These are phyloP conservation scores for Bombardia bombarda DNA, from an alignment of 495 filamentous ascomycete genomes.

Conservation along the genomic window DNA sequence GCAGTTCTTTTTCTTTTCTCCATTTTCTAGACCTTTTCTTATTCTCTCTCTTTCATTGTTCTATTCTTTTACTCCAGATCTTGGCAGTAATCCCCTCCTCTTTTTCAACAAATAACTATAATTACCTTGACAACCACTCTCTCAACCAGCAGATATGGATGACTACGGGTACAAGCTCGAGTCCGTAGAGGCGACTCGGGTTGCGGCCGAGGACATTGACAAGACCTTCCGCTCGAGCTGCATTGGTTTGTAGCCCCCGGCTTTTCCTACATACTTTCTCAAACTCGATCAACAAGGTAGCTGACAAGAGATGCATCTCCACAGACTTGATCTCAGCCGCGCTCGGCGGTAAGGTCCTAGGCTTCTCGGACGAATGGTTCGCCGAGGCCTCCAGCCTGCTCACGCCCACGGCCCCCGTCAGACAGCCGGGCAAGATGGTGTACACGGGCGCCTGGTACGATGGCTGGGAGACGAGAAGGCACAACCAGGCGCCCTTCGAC, in stretches of 20 bases:
- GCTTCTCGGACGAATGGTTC: constrained; percentile 84
- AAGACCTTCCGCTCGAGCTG: constrained; percentile 58
- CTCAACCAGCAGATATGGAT: constrained; percentile 11
- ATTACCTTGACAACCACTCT: background rate
- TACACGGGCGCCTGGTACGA: constrained; percentile 90
- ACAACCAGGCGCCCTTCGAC: constrained; percentile 73
- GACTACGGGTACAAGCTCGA: constrained; percentile 39
- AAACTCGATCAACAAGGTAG: background rate
- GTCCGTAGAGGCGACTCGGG: constrained; percentile 34
- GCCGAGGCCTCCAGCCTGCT: constrained; percentile 74
- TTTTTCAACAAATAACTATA: background rate
- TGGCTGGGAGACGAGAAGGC: constrained; percentile 87
- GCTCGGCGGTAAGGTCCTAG: constrained; percentile 66
- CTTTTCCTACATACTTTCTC: background rate
- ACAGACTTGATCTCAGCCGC: constrained; percentile 68
- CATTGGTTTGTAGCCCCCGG: constrained; percentile 47
- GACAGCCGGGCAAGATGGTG: constrained; percentile 73
- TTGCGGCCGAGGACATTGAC: constrained; percentile 58
- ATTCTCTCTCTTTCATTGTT: background rate
- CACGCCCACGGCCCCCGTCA: constrained; percentile 65
- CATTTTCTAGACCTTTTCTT: background rate
- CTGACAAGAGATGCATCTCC: background rate
- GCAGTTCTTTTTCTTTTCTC: background rate
- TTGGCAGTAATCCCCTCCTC: background rate
- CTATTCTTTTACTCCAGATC: background rate